These are phyloP conservation scores for Symbiotaphrina buchneri DNA, from an alignment of 495 filamentous ascomycete species.

Conservation along the genomic window DNA sequence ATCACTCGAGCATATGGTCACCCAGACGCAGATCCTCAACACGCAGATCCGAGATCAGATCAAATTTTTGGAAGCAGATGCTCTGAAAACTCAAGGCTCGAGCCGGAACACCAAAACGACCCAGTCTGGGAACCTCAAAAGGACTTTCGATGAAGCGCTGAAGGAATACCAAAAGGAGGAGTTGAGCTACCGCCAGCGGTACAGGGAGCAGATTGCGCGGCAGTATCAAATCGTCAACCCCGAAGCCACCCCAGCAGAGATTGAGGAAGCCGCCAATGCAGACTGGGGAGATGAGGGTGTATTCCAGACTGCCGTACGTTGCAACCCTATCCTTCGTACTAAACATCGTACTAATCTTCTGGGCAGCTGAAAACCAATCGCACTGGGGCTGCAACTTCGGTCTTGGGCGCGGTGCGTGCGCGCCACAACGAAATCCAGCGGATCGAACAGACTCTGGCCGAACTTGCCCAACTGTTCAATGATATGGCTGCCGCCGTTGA, in stretches of 20 bases:
- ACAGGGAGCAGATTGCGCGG: constrained; percentile 45
- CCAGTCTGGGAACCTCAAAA: constrained; percentile 40
- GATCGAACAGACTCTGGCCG: constrained; percentile 42
- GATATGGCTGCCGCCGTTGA: constrained; percentile 43
- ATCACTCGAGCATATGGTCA: constrained; percentile 33
- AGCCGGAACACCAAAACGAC: constrained; percentile 30
- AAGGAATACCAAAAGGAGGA: constrained; percentile 42
- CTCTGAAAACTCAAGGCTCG: constrained; percentile 25
- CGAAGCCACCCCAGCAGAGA: constrained; percentile 39
- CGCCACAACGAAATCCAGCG: constrained; percentile 53
- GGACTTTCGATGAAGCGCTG: constrained; percentile 37
- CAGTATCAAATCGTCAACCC: constrained; percentile 62
- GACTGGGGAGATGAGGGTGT: constrained; percentile 56
- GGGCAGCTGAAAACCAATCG: constrained; percentile 45
- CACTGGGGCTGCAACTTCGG: constrained; percentile 33
- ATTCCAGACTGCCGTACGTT: constrained; percentile 49
- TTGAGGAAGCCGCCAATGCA: constrained; percentile 34
- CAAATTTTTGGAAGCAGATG: constrained; percentile 39
- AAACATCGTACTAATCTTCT: constrained; percentile 6
- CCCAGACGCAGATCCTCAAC: constrained; percentile 42
- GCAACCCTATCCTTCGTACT: neutral
- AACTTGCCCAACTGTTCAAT: constrained; percentile 41
- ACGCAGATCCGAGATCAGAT: constrained; percentile 43
- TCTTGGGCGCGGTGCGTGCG: constrained; percentile 49
- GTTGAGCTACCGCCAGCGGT: constrained; percentile 35